A percentile compares a stretch with the other conserved stretches of the same genome.
Evolutionary conservation across 805 yeast species (phyloP).

Genomic region (Saturnispora sekii): DNA sequence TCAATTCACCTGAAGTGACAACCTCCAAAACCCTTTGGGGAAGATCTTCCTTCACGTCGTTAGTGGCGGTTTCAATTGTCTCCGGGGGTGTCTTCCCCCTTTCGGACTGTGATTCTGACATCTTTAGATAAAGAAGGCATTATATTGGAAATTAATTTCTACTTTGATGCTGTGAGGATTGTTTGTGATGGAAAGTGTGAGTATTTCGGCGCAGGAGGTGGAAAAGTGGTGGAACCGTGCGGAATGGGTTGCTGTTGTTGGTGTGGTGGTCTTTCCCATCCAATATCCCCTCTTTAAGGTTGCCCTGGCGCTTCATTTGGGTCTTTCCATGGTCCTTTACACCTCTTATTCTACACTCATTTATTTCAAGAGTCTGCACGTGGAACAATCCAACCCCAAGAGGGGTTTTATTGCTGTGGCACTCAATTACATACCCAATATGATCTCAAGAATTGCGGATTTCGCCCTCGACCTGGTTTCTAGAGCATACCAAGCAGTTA

Average conservation of each 20-base stretch:
- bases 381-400: neutral
- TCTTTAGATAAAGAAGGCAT: conserved; percentile 1
- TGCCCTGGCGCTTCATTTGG: conserved; percentile 22
- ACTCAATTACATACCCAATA: conserved; percentile 17
- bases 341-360: conserved; percentile 18
- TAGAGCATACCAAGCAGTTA: neutral
- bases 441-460: conserved; percentile 18
- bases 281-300: conserved; percentile 22
- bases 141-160: neutral
- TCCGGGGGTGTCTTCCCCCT: no score
- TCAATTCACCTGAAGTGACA: conserved; percentile 11
- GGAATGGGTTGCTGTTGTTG: conserved; percentile 8
- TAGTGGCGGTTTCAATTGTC: neutral
- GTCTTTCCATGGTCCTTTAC: conserved; percentile 15
- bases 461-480: conserved; percentile 9
- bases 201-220: conserved; percentile 11
- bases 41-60: conserved; percentile 1
- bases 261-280: conserved; percentile 14
- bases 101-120: conserved; percentile 15
- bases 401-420: conserved; percentile 15
- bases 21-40: conserved; percentile 21
- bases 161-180: conserved; percentile 4
- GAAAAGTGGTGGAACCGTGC: conserved; percentile 13
- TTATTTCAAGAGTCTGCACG: conserved; percentile 15
- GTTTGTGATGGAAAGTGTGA: neutral